A percentile compares a stretch with the other conserved stretches of the same genome.
phyloP scores from a whole-genome alignment of 805 yeast species.

The Kluyveromyces wickerhamii region DNA sequence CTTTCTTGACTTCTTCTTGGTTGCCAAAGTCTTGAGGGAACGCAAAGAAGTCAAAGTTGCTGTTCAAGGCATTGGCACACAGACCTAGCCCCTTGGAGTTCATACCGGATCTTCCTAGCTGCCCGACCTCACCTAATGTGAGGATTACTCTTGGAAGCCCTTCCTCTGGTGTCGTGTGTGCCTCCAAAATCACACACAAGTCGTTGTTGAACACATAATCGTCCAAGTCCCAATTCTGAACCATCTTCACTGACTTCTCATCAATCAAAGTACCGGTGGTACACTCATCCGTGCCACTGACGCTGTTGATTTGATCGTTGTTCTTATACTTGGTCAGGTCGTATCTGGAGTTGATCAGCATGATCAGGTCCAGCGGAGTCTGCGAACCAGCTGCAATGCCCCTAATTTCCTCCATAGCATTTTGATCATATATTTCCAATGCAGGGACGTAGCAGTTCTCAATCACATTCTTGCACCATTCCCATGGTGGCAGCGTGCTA shows the following conservation, averaged over 20 bases:
- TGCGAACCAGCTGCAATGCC: neutral
- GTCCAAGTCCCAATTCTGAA: neutral
- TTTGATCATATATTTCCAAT: neutral
- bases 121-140: neutral
- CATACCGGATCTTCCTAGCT: neutral
- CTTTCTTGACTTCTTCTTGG: neutral
- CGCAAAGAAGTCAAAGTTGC: neutral
- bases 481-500: neutral
- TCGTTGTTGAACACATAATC: neutral
- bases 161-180: neutral
- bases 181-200: neutral
- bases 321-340: neutral
- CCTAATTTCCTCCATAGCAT: neutral
- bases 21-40: neutral
- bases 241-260: neutral
- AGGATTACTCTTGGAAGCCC: neutral
- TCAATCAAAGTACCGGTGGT: neutral
- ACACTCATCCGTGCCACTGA: neutral
- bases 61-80: neutral
- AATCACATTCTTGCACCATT: neutral
- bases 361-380: neutral
- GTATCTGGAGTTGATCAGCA: neutral
- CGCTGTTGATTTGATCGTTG: neutral
- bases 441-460: neutral
- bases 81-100: neutral